A percentile compares a stretch with the other conserved stretches of the same genome.
Evolutionary conservation across 768 basidiomycete species (phyloP).

Genomic region (Pulveroboletus sp.): DNA sequence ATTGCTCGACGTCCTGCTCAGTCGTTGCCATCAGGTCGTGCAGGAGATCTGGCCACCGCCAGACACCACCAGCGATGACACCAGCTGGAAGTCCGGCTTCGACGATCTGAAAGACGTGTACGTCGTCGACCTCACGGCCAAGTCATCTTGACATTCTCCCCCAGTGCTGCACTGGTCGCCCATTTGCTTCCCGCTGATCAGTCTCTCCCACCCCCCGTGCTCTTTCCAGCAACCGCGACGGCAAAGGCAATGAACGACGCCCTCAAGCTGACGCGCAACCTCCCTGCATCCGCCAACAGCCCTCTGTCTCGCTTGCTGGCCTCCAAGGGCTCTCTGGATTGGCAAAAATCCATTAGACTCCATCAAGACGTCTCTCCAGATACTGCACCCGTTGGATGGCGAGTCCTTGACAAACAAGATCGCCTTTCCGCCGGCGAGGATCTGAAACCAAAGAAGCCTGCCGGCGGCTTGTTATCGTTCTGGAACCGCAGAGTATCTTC

Average conservation of each 20-base stretch:
- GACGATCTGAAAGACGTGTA: constrained; percentile 59
- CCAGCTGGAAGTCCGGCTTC: constrained; percentile 42
- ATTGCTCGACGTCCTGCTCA: constrained; percentile 54
- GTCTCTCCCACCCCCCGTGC: constrained; percentile 45
- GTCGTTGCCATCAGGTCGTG: constrained; percentile 50
- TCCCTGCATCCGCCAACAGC: constrained; percentile 50
- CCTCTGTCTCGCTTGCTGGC: constrained; percentile 69
- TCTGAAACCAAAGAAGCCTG: constrained; percentile 46
- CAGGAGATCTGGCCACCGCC: constrained; percentile 50
- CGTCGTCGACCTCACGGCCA: no score
- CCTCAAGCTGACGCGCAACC: constrained; percentile 62
- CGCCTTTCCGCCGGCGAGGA: constrained; percentile 31
- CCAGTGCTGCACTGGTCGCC: constrained; percentile 40
- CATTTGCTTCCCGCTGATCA: constrained; percentile 51
- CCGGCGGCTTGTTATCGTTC: constrained; percentile 68
- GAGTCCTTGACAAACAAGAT: constrained; percentile 58
- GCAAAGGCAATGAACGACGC: constrained; percentile 60
- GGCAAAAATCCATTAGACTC: constrained; percentile 68
- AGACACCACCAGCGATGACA: constrained; percentile 25
- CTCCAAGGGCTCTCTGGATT: constrained; percentile 71
- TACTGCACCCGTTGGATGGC: constrained; percentile 66
- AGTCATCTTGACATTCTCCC: neutral
- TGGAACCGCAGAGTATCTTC: constrained; percentile 49
- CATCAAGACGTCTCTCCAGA: constrained; percentile 48
- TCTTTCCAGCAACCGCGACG: constrained; percentile 54